A percentile compares a stretch with the other conserved stretches of the same genome.
phyloP scores from a whole-genome alignment of 2,329 filamentous ascomycete species.

The Aschersonia sp. region DNA sequence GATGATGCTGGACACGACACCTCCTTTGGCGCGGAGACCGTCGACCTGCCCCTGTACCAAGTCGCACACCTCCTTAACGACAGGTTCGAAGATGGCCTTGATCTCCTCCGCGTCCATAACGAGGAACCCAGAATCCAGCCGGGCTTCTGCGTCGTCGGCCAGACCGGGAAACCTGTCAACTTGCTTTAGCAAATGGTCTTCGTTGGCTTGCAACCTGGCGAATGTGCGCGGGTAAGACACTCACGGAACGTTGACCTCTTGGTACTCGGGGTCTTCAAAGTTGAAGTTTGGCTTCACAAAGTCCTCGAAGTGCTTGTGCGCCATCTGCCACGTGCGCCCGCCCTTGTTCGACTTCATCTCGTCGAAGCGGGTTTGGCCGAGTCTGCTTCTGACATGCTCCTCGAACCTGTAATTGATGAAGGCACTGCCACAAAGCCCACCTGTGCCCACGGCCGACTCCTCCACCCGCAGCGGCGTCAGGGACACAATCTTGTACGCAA shows the following conservation, averaged over 20 bases:
- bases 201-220: too few relatives aligned
- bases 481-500: constrained; percentile 69
- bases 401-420: constrained; percentile 74
- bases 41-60: constrained; percentile 55
- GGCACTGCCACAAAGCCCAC: constrained; percentile 62
- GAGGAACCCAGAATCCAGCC: constrained; percentile 63
- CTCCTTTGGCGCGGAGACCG: constrained; percentile 44
- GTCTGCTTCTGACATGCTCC: constrained; percentile 54
- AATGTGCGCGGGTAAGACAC: constrained; percentile 11
- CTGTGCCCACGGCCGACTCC: constrained; percentile 67
- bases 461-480: constrained; percentile 58
- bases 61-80: constrained; percentile 56
- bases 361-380: constrained; percentile 53
- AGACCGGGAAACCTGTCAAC: constrained; percentile 50
- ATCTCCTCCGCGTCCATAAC: constrained; percentile 56
- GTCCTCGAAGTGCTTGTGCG: constrained; percentile 66
- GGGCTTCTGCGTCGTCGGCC: constrained; percentile 60
- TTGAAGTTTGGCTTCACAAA: constrained; percentile 78
- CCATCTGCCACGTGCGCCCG: constrained; percentile 64
- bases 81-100: constrained; percentile 62
- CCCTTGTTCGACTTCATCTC: constrained; percentile 66
- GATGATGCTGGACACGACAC: constrained; percentile 58
- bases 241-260: constrained; percentile 63
- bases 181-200: too few relatives aligned
- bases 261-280: constrained; percentile 48